Percentiles rank a stretch among this genome's conserved stretches.
Conservation (phyloP, 106 monocot genomes). For the Dioscorea alata region DNA sequence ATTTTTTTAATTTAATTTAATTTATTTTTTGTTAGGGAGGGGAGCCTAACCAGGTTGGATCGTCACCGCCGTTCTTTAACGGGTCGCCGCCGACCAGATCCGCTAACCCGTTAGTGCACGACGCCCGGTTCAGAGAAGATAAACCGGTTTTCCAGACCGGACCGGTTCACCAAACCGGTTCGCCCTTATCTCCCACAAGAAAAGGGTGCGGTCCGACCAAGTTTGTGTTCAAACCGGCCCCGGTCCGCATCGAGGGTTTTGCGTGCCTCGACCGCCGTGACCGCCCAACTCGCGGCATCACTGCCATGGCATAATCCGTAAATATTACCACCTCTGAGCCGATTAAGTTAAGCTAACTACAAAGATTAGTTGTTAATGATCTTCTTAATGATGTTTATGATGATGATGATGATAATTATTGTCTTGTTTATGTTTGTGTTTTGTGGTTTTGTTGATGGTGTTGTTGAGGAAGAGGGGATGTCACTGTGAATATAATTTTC, state of each 20-base stretch:
- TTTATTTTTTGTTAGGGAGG: constrained; percentile 5
- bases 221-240: constrained; percentile 19
- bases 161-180: constrained; percentile 1
- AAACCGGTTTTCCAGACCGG: background rate
- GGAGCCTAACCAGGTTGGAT: background rate
- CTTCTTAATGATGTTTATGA: too few species aligned
- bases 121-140: constrained; percentile 19
- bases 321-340: background rate
- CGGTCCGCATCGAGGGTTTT: constrained; percentile 32
- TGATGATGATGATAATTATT: background rate
- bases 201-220: constrained; percentile 11
- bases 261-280: constrained; percentile 21
- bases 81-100: constrained; percentile 19
- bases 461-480: constrained; percentile 2
- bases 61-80: constrained; percentile 19
- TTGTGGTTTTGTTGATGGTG: constrained; percentile 14
- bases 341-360: background rate
- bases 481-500: background rate
- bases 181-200: constrained; percentile 5
- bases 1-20: background rate
- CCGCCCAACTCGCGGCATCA: constrained; percentile 14
- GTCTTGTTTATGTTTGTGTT: background rate
- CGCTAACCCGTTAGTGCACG: constrained; percentile 19
- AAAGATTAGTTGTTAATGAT: too few species aligned
- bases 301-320: constrained; percentile 17